A percentile compares a stretch with the other conserved stretches of the same genome.
phyloP scores from a whole-genome alignment of 176 grass and related monocot genomes.

The Bolboschoenus planiculmis region DNA sequence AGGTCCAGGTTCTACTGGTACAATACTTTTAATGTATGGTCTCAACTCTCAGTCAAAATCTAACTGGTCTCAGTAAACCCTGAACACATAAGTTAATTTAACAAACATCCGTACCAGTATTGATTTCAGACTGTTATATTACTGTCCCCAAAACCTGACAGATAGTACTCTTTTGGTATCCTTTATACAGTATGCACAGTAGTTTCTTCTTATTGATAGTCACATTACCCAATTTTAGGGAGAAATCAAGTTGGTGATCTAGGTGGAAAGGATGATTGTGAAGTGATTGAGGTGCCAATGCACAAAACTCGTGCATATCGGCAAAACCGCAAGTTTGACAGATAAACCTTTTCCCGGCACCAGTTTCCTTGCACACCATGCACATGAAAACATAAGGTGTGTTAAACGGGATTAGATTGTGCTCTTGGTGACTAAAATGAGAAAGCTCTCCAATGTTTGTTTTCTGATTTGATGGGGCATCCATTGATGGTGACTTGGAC shows the following conservation, averaged over 20 bases:
- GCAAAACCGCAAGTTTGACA: conserved; percentile 69
- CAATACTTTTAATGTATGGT: background rate
- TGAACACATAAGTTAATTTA: background rate
- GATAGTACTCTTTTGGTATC: background rate
- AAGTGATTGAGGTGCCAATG: conserved; percentile 53
- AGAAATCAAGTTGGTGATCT: conserved; percentile 61
- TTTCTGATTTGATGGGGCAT: background rate
- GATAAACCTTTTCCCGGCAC: conserved; percentile 70
- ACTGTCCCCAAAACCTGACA: background rate
- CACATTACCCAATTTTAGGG: conserved; percentile 39
- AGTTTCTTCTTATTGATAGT: background rate
- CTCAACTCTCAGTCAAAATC: background rate
- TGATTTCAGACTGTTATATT: background rate
- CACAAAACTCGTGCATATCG: conserved; percentile 90
- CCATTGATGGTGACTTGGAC: conserved; percentile 18
- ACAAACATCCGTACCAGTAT: background rate
- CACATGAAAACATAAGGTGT: conserved; percentile 73
- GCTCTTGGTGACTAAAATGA: conserved; percentile 86
- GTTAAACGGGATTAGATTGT: conserved; percentile 45
- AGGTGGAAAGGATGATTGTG: conserved; percentile 66
- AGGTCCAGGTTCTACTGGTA: background rate
- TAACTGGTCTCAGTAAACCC: background rate
- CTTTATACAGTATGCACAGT: background rate
- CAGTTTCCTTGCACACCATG: conserved; percentile 86
- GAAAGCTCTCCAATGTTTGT: conserved; percentile 21